A percentile compares a stretch with the other conserved stretches of the same genome.
phyloP scores from a whole-genome alignment of 371 early-diverging fungal species.

The Coemansia sp. region DNA sequence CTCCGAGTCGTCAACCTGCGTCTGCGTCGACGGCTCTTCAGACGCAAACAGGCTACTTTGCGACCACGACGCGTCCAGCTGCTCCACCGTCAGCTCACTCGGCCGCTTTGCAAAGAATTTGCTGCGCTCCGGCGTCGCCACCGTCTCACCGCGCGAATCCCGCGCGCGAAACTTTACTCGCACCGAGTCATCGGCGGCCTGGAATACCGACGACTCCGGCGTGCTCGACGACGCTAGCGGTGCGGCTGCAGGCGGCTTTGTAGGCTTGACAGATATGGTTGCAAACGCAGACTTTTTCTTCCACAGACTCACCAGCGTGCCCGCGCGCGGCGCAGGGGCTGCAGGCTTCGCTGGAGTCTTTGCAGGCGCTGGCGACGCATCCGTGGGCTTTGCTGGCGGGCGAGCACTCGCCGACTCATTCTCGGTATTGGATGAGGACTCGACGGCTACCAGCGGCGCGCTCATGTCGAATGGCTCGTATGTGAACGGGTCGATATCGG shows the following conservation, averaged over 20 bases:
- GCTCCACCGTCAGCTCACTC: neutral
- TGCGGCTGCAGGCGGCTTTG: too few relatives aligned
- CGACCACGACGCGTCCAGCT: neutral
- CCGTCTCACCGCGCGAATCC: slow-evolving; percentile 3
- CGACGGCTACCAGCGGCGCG: neutral
- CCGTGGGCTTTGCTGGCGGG: too few relatives aligned
- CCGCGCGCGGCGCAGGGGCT: neutral
- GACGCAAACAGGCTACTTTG: neutral
- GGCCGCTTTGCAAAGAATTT: slow-evolving; percentile 24
- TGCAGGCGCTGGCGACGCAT: neutral
- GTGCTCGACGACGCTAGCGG: neutral
- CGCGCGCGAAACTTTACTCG: slow-evolving; percentile 28
- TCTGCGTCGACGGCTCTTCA: neutral
- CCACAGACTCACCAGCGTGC: slow-evolving; percentile 17
- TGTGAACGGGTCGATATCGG: slow-evolving; percentile 59
- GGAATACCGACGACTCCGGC: neutral
- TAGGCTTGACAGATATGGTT: slow-evolving; percentile 3
- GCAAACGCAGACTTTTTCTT: slow-evolving; percentile 16
- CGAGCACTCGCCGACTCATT: too few relatives aligned
- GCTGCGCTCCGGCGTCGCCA: slow-evolving; percentile 24
- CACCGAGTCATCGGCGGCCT: slow-evolving; percentile 2
- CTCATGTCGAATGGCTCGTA: slow-evolving; percentile 42
- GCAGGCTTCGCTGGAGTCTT: neutral
- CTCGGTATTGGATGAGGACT: neutral
- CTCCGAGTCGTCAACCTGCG: neutral